phyloP scores from a whole-genome alignment of 1,139 yeast genomes.

The Trichomonascaceae sp. region DNA sequence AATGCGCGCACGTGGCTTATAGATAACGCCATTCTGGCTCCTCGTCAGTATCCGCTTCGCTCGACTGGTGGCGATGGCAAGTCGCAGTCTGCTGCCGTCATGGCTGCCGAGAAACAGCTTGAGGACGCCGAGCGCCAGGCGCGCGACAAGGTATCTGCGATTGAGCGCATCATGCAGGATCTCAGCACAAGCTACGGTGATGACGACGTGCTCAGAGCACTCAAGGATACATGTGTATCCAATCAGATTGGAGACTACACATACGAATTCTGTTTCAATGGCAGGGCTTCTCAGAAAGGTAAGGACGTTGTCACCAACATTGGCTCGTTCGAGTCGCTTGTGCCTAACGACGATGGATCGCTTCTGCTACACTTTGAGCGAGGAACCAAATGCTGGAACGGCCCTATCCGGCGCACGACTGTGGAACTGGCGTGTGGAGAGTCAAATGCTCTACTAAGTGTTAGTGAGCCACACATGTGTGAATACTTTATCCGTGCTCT shows the following conservation, averaged over 20 bases:
- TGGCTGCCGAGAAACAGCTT: conserved; percentile 15
- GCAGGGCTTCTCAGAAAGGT: conserved; percentile 43
- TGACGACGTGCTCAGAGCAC: conserved; percentile 49
- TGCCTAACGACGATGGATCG: conserved; percentile 11
- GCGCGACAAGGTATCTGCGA: conserved; percentile 13
- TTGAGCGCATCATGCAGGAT: conserved; percentile 13
- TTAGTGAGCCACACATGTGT: conserved; percentile 84
- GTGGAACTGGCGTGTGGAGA: conserved; percentile 60
- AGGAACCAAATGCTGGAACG: conserved; percentile 95
- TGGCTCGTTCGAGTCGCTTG: conserved; percentile 32
- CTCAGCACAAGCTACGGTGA: conserved; percentile 36
- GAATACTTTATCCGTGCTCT: conserved; percentile 49
- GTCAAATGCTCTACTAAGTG: conserved; percentile 41
- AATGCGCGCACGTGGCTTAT: conserved; percentile 12
- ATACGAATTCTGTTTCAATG: conserved; percentile 50
- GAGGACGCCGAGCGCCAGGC: conserved; percentile 16
- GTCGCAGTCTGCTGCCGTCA: conserved; percentile 10
- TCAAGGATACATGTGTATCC: conserved; percentile 37
- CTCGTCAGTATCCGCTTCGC: not conserved
- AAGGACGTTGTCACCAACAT: conserved; percentile 35
- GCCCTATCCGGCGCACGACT: conserved; percentile 65
- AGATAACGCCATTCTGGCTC: conserved; percentile 16
- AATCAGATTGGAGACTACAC: conserved; percentile 53
- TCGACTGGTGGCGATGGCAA: too few relatives aligned
- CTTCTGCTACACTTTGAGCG: conserved; percentile 29